Evolutionary conservation across 2,329 filamentous ascomycete genomes (phyloP), one percentile per base, ranked within the genome.

Genomic region (Neonectria hederae): DNA sequence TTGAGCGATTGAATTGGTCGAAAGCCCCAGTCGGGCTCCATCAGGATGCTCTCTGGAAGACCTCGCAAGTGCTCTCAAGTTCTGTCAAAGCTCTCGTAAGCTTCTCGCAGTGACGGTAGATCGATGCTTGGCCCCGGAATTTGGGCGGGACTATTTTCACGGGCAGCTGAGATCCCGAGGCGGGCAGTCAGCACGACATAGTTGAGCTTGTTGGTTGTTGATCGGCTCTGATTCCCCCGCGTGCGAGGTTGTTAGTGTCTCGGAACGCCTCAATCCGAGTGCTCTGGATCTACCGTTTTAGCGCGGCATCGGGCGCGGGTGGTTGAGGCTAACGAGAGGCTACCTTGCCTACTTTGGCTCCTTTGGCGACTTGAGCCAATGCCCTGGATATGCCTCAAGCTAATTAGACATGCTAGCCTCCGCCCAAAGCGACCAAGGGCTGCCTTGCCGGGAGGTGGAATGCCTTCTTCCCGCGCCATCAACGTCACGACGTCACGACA

Each of bases 301-400:
- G 54, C 54, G 19, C 54, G 54, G 40, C 17, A 56, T 9, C 10
- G 17, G 22, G n/a, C 21, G 40, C 54, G 43, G 54, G 54, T 57
- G 40, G 48, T 51, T 35, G 48, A 46, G 54, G 43, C 54, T 49
- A 48, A 48, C 17, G 43, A 19, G 21, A 40, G 35, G 19, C 24
- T 54, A 38, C 11, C n/a, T 26, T 38, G 35, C 14, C 35, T 38
- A 17, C 17, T 5, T 38, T 17, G 35, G 13, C 35, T 38, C 14
- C 5, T 38, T 7, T 38, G 35, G 14, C 35, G 35, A n/a, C 14
- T n/a, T 4, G 5, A 30, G 21, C 21, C 32, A 40, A 24, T 19
- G 54, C 43, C 43, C 26, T 56, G 19, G 54, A 38, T 57, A 48
- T 45, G 26, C 26, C 38, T 55, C 38, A 45, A 19, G 24, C 53